A percentile compares a stretch with the other conserved stretches of the same genome.
phyloP scores from a whole-genome alignment of 2,329 filamentous ascomycete genomes.

The Fusarium mexicanum region DNA sequence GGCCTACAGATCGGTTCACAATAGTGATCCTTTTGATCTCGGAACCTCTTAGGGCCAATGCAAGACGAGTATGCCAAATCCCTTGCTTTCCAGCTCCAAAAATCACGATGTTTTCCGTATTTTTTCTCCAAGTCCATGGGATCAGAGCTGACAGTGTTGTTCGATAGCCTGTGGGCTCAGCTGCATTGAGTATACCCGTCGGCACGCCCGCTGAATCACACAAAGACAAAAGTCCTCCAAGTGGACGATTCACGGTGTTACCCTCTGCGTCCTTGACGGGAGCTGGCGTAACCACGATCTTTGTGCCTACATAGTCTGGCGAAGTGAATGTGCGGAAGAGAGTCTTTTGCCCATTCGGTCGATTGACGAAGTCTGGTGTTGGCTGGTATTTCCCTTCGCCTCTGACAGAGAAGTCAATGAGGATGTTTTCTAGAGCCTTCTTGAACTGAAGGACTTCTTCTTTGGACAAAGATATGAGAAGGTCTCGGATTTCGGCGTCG shows the following conservation, averaged over 20 bases:
- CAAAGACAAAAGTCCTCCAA: constrained; percentile 26
- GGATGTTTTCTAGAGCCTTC: constrained; percentile 9
- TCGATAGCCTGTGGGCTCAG: constrained; percentile 74
- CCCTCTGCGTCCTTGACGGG: neutral
- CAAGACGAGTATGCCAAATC: constrained; percentile 76
- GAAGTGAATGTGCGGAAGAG: constrained; percentile 42
- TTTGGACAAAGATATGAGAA: constrained; percentile 29
- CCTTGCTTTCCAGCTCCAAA: constrained; percentile 78
- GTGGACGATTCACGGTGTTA: neutral
- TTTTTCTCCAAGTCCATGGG: constrained; percentile 58
- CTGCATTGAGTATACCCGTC: constrained; percentile 68
- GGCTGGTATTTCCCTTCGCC: constrained; percentile 37
- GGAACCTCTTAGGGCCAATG: constrained; percentile 60
- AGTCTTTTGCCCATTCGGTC: constrained; percentile 35
- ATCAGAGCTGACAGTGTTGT: constrained; percentile 72
- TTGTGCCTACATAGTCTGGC: constrained; percentile 31
- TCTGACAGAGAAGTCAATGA: constrained; percentile 27
- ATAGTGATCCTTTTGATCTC: constrained; percentile 44
- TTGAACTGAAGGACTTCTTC: constrained; percentile 25
- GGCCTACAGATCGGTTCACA: constrained; percentile 41
- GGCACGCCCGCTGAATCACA: constrained; percentile 17
- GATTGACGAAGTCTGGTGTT: constrained; percentile 26
- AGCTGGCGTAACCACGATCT: constrained; percentile 37
- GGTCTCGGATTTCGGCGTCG: constrained; percentile 19
- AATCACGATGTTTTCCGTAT: constrained; percentile 63